Conservation (phyloP, 495 filamentous ascomycete species). For the Penicillium roqueforti region DNA sequence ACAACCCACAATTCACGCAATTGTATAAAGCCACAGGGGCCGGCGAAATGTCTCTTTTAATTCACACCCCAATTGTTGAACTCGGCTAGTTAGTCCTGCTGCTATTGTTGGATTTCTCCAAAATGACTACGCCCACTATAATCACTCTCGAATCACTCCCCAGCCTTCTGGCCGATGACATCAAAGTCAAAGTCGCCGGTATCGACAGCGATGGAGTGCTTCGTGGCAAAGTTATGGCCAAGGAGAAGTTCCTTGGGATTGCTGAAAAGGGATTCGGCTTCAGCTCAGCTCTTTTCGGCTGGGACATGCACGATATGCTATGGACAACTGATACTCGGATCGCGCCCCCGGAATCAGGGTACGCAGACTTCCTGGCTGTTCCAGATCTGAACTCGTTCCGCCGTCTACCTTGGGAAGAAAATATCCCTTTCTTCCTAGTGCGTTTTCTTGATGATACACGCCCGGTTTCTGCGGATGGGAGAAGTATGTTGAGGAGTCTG, state of each 20-base stretch:
- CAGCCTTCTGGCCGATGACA: constrained; percentile 63
- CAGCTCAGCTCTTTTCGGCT: constrained; percentile 91
- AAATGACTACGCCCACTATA: constrained; percentile 12
- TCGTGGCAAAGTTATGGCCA: constrained; percentile 86
- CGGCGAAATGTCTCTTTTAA: background rate
- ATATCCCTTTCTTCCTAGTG: constrained; percentile 87
- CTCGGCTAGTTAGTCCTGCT: background rate
- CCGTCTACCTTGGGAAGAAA: constrained; percentile 83
- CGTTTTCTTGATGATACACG: constrained; percentile 59
- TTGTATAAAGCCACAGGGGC: constrained; percentile 5
- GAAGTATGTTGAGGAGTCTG: constrained; percentile 62
- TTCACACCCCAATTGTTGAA: background rate
- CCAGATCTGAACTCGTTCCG: constrained; percentile 73
- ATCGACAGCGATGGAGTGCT: constrained; percentile 83
- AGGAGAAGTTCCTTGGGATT: constrained; percentile 86
- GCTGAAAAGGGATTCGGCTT: constrained; percentile 80
- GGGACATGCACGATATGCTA: constrained; percentile 92
- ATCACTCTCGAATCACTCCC: constrained; percentile 39
- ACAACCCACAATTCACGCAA: background rate
- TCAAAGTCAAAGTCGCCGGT: constrained; percentile 80
- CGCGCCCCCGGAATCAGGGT: constrained; percentile 82
- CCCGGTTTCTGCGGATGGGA: constrained; percentile 69
- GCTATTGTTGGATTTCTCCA: background rate
- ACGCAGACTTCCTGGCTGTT: constrained; percentile 76
- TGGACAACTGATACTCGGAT: constrained; percentile 77